Percentiles rank a stretch among this genome's conserved stretches.
phyloP scores from a whole-genome alignment of 1,284 basidiomycete genomes.

The Anthracocystis panici-leucophaei region DNA sequence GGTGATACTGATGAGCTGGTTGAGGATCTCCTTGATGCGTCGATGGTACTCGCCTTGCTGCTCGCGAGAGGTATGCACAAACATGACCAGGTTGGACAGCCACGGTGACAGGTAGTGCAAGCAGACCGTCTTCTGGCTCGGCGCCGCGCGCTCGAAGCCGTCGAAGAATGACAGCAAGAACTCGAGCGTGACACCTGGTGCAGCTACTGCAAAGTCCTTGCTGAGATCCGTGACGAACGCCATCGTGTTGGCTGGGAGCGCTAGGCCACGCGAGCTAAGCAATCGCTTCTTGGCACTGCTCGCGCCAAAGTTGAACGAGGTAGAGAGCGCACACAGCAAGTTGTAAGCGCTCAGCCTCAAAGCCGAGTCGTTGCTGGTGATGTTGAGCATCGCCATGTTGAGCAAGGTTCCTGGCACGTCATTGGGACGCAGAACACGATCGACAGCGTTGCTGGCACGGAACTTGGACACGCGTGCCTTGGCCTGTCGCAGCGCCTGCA shows the following conservation, averaged over 20 bases:
- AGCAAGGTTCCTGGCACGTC: slow-evolving; percentile 66
- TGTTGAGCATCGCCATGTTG: slow-evolving; percentile 68
- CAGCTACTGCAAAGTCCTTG: slow-evolving; percentile 62
- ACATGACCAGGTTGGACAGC: slow-evolving; percentile 64
- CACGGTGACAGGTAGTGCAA: slow-evolving; percentile 65
- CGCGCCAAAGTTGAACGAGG: slow-evolving; percentile 66
- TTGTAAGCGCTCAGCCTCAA: slow-evolving; percentile 64
- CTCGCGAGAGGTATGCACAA: slow-evolving; percentile 60
- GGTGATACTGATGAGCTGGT: slow-evolving; percentile 64
- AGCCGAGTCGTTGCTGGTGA: slow-evolving; percentile 57
- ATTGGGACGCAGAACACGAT: slow-evolving; percentile 59
- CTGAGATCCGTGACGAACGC: slow-evolving; percentile 63
- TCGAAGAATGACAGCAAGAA: slow-evolving; percentile 67
- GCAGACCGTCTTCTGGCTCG: slow-evolving; percentile 62
- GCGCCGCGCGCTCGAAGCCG: slow-evolving; percentile 60
- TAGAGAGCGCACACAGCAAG: slow-evolving; percentile 64
- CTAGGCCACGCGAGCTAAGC: slow-evolving; percentile 59
- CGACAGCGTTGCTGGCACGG: slow-evolving; percentile 50
- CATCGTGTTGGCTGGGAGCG: slow-evolving; percentile 64
- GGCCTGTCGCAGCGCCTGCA: slow-evolving; percentile 64
- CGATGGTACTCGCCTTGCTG: slow-evolving; percentile 62
- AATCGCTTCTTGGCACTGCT: slow-evolving; percentile 59
- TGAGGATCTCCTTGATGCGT: slow-evolving; percentile 65
- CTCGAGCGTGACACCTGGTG: slow-evolving; percentile 64
- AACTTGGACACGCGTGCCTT: slow-evolving; percentile 60